A percentile compares a stretch with the other conserved stretches of the same genome.
Evolutionary conservation across 2,329 filamentous ascomycete species (phyloP).

Genomic region (Penicillium fuscoglaucum): DNA sequence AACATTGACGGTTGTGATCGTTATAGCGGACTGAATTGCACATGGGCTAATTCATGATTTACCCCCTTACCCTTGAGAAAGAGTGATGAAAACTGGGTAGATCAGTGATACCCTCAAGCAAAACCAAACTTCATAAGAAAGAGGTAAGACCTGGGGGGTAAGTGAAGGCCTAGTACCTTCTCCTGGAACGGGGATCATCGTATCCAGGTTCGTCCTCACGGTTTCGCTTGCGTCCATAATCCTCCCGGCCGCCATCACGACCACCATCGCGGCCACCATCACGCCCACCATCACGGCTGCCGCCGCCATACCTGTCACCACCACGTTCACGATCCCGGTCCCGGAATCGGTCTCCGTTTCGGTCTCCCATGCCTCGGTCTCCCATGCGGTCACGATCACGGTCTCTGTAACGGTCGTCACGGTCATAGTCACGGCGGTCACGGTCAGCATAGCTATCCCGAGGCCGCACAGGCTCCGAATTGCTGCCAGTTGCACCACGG

Average conservation of each 20-base stretch:
- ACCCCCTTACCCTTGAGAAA: conserved; percentile 37
- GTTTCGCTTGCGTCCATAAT: conserved; percentile 62
- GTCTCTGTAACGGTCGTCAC: conserved; percentile 42
- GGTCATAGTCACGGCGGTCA: conserved; percentile 53
- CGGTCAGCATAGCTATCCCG: conserved; percentile 59
- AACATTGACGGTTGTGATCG: conserved; percentile 6
- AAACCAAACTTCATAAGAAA: conserved; percentile 31
- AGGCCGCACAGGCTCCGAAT: conserved; percentile 78
- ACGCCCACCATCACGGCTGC: conserved; percentile 34
- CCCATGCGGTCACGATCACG: conserved; percentile 47
- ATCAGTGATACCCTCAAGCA: conserved; percentile 49
- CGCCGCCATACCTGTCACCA: conserved; percentile 46
- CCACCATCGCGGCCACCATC: conserved; percentile 34
- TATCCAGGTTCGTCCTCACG: conserved; percentile 73
- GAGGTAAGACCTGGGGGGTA: conserved; percentile 15
- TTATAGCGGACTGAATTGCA: conserved; percentile 33
- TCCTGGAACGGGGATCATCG: conserved; percentile 68
- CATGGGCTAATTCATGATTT: conserved; percentile 29
- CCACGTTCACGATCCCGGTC: conserved; percentile 51
- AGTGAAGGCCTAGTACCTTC: conserved; percentile 54
- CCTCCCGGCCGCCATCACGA: conserved; percentile 47
- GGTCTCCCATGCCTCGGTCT: conserved; percentile 47
- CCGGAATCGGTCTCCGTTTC: conserved; percentile 26
- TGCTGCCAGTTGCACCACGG: conserved; percentile 68
- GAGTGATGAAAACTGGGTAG: conserved; percentile 27